Evolutionary conservation across 2,329 filamentous ascomycete species (phyloP).

Genomic region (Aspergillus jensenii): DNA sequence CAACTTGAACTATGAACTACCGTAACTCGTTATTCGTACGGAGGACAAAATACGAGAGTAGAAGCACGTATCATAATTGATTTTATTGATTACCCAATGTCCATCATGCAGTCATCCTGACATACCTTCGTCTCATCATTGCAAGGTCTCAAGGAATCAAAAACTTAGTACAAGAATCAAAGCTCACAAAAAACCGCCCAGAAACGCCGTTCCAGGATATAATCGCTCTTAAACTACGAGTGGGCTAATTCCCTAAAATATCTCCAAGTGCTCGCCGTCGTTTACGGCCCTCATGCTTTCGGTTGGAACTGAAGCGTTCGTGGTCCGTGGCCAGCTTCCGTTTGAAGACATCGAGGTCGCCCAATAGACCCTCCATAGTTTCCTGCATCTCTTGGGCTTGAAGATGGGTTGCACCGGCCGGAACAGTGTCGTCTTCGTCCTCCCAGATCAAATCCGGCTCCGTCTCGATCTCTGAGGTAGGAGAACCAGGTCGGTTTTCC

Average conservation of each 20-base stretch:
- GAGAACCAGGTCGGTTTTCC: slow-evolving; percentile 36
- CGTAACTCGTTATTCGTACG: neutral
- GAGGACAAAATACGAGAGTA: neutral
- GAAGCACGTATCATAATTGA: neutral
- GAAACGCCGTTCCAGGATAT: slow-evolving; percentile 10
- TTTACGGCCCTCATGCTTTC: slow-evolving; percentile 23
- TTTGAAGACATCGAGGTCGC: slow-evolving; percentile 76
- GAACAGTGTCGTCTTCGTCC: slow-evolving; percentile 48
- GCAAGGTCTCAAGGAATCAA: slow-evolving; percentile 4
- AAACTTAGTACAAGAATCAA: neutral
- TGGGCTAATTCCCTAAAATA: slow-evolving; percentile 28
- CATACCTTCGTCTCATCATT: slow-evolving; percentile 17
- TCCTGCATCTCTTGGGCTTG: slow-evolving; percentile 68
- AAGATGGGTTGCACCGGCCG: slow-evolving; percentile 42
- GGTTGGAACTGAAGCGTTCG: slow-evolving; percentile 37
- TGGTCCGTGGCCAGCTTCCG: slow-evolving; percentile 81
- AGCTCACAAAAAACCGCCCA: slow-evolving; percentile 8
- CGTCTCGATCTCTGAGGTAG: slow-evolving; percentile 27
- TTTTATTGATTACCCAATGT: slow-evolving; percentile 9
- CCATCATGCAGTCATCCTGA: slow-evolving; percentile 10
- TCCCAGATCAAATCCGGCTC: slow-evolving; percentile 45
- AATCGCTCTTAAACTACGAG: slow-evolving; percentile 13
- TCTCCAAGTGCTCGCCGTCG: slow-evolving; percentile 33
- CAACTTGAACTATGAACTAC: neutral
- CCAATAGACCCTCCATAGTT: slow-evolving; percentile 80